Base-by-base conservation (phyloP, 106 monocot species). In the Hemerocallis citrina region DNA sequence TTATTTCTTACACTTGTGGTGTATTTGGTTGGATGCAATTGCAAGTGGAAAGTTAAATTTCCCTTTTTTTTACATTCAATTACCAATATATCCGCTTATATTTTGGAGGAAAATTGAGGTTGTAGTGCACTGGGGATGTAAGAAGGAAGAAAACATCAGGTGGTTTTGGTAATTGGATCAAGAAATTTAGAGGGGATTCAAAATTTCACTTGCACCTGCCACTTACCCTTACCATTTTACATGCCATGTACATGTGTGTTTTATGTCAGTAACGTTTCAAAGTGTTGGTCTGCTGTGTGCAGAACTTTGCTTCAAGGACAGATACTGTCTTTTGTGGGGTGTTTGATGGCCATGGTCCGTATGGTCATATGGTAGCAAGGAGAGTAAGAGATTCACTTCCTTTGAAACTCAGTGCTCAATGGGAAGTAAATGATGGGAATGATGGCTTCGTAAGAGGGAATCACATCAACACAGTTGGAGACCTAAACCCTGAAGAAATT, bases 291-390 rank as follows among this genome's bases (percentile, higher is more conserved):
- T 60, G 55, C 24, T 42, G 6, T 22, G 15, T 80, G 36, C 77
- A 91, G 90, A 85, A 85, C 45, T 91, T 91, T 48, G 72, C 77
- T 71, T 72, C 82, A 22, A 71, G 74, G 57, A 51, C 55, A 35
- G 89, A 74, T 60, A 77, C 85, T 6, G 58, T 75, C 25, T 89
- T 94, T 17, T 94, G 93, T 68, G 93, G 89, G n/a, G 82, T 94
- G 25, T 94, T 94, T 68, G 93, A 94, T 75, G 93, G 93, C 16
- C 93, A 94, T 66, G 93, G 93, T 21, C 89, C 93, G 41, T 72
- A 54, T 57, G 93, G 93, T 24, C 93, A 94, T 70, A 61, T 89
- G 77, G 93, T 94, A 23, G 79, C 93, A 34, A 82, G 68, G 68
- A 82, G 59, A 64, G 93, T 94, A 33, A 77, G 93, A 57, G 85